phyloP scores from a whole-genome alignment of 345 rosid species.

The Hibiscus mutabilis region DNA sequence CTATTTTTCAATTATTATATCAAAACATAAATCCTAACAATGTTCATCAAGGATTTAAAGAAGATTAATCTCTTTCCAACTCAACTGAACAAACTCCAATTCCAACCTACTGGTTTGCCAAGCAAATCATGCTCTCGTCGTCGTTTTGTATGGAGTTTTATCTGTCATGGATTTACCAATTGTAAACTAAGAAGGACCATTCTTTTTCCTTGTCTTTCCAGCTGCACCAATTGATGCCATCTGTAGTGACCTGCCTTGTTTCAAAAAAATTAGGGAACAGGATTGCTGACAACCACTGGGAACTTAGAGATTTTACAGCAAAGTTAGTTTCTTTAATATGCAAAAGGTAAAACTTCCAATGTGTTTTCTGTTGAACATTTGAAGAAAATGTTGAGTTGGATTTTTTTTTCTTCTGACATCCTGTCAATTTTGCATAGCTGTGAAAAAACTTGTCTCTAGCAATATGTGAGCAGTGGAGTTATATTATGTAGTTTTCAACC shows the following conservation, averaged over 20 bases:
- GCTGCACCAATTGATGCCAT: constrained; percentile 99
- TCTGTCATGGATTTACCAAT: constrained; percentile 15
- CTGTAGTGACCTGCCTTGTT: constrained; percentile 95
- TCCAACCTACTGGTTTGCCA: constrained; percentile 5
- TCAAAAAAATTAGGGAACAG: constrained; percentile 89
- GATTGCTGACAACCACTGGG: constrained; percentile 94
- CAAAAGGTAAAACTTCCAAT: constrained; percentile 55
- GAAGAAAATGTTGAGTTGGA: constrained; percentile 10
- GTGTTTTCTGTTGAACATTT: constrained; percentile 1
- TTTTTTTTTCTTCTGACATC: background rate
- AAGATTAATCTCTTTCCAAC: background rate
- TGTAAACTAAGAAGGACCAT: constrained; percentile 20
- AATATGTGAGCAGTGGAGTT: background rate
- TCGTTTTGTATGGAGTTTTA: constrained; percentile 6
- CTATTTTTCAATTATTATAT: no score
- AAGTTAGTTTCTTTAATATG: constrained; percentile 77
- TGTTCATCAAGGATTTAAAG: background rate
- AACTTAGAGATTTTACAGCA: constrained; percentile 85
- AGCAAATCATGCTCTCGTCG: background rate
- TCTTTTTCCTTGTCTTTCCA: constrained; percentile 38
- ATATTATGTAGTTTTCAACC: background rate
- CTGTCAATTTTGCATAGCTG: background rate
- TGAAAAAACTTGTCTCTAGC: background rate
- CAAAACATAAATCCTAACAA: no score
- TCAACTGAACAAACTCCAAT: background rate